These are phyloP conservation scores for Themeda triandra DNA, from an alignment of 176 grass and related monocot genomes.

Conservation along the genomic window DNA sequence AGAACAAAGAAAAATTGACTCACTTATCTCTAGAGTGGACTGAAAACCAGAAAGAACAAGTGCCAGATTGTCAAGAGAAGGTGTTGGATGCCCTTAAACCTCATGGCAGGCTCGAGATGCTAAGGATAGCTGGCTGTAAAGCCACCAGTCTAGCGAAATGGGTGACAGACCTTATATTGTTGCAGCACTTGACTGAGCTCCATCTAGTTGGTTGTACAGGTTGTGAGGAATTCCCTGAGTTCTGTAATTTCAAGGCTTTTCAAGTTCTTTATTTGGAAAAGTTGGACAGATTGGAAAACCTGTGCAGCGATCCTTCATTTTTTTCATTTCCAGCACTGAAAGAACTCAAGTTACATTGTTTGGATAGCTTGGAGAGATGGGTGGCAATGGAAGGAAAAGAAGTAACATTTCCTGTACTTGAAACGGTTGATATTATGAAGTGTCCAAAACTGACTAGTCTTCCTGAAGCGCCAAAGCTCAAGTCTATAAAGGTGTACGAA, in stretches of 20 bases:
- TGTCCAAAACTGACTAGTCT: conserved; percentile 19
- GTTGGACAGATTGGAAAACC: too few species aligned
- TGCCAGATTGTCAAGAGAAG: background rate
- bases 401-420: background rate
- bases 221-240: too few species aligned
- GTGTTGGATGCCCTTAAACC: conserved; percentile 11
- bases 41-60: background rate
- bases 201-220: too few species aligned
- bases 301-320: too few species aligned
- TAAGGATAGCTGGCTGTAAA: background rate
- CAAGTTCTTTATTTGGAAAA: too few species aligned
- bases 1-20: background rate
- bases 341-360: background rate
- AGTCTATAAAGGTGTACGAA: background rate
- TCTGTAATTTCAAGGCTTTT: too few species aligned
- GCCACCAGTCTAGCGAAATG: too few species aligned
- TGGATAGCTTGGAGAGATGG: background rate
- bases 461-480: conserved; percentile 4
- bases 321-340: too few species aligned
- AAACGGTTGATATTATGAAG: background rate
- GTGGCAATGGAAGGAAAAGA: background rate
- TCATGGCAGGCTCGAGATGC: background rate
- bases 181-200: too few species aligned
- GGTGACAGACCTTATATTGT: too few species aligned
- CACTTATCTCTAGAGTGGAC: background rate